phyloP scores from a whole-genome alignment of 164 flowering plant genomes.

The Piper betle region DNA sequence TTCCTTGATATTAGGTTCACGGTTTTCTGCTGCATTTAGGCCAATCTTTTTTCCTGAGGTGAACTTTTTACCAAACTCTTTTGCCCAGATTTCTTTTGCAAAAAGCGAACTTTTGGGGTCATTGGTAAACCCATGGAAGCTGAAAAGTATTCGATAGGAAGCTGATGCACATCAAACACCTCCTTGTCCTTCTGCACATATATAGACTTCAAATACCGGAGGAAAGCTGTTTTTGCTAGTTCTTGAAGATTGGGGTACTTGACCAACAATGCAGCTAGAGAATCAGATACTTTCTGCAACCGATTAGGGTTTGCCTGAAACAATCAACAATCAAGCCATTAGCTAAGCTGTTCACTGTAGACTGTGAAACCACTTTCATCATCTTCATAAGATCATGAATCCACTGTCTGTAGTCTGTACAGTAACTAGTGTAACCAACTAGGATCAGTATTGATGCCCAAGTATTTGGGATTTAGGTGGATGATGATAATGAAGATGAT shows the following conservation, averaged over 20 bases:
- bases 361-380: too few species aligned
- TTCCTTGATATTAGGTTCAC: slow-evolving; percentile 10
- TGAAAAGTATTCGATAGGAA: slow-evolving; percentile 66
- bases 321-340: neutral
- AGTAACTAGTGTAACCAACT: too few species aligned
- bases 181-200: slow-evolving; percentile 55
- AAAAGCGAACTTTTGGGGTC: slow-evolving; percentile 69
- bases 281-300: slow-evolving; percentile 49
- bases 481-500: too few species aligned
- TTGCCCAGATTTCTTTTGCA: slow-evolving; percentile 33
- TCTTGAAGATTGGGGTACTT: slow-evolving; percentile 51
- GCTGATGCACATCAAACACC: slow-evolving; percentile 59
- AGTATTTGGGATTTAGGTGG: too few species aligned
- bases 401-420: neutral
- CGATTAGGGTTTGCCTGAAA: slow-evolving; percentile 55
- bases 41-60: slow-evolving; percentile 19
- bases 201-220: slow-evolving; percentile 69
- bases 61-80: slow-evolving; percentile 15
- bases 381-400: too few species aligned
- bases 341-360: neutral
- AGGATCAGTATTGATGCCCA: too few species aligned
- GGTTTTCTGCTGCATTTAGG: slow-evolving; percentile 7
- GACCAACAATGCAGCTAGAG: slow-evolving; percentile 52
- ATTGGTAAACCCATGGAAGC: slow-evolving; percentile 78
- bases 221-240: slow-evolving; percentile 68